Evolutionary conservation across 257 asterid genomes (phyloP).

Genomic region (Henckelia pumila): DNA sequence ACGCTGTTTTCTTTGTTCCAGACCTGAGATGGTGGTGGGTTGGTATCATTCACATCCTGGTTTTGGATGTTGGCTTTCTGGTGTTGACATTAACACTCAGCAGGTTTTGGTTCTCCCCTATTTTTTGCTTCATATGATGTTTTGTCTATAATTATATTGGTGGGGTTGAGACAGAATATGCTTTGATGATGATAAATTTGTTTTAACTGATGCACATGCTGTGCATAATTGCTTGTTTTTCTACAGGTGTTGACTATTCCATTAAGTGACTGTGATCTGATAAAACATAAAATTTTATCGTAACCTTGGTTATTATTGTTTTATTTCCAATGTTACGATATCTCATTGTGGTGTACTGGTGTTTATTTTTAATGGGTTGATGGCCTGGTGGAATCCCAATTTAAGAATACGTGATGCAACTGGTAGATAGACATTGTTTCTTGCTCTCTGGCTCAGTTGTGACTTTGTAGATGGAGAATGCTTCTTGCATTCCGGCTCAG

Average conservation of each 20-base stretch:
- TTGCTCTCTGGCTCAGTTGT: neutral
- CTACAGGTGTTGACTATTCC: neutral
- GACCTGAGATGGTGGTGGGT: constrained; percentile 99
- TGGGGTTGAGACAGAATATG: neutral
- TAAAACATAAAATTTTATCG: neutral
- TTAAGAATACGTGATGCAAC: neutral
- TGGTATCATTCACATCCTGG: constrained; percentile 99
- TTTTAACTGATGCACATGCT: neutral
- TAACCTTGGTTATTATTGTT: neutral
- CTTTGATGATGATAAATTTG: neutral
- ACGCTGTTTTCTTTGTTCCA: constrained; percentile 32
- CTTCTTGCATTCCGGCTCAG: neutral
- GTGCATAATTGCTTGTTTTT: constrained; percentile 11
- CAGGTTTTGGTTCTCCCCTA: constrained; percentile 47
- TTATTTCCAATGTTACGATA: neutral
- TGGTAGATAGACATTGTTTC: neutral
- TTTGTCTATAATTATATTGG: neutral
- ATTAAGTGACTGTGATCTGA: neutral
- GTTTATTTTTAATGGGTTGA: neutral
- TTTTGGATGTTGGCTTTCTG: constrained; percentile 98
- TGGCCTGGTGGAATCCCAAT: neutral
- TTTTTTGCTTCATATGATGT: neutral
- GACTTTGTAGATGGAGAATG: neutral
- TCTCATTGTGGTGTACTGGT: neutral
- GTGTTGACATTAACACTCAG: constrained; percentile 93